Base-by-base conservation (phyloP, 176 grass and related monocot species). In the Aegilops longissima region DNA sequence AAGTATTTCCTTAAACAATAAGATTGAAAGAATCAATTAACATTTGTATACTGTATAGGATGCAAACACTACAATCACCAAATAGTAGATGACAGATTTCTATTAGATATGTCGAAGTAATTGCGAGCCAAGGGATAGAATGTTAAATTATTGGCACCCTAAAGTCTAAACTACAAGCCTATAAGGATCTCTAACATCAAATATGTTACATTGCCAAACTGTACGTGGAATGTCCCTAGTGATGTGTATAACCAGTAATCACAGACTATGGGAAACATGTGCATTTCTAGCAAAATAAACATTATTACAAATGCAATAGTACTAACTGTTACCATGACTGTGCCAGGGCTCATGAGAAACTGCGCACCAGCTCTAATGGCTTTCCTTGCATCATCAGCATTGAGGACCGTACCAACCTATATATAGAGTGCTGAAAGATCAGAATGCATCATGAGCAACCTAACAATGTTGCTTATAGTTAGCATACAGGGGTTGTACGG, bases 291-390 rank as follows among this genome's bases (percentile, higher is more conserved):
- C 36, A 42, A 78, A 78, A 49, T 8, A 61, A 69, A 81, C 6
- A 42, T 23, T 30, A 64, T 70, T 38, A 14, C 16, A 87, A 44
- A 87, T 62, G 54, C 21, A 6, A 25, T 29, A 85, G 76, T 72
- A 59, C 12, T 3, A 3, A 44, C 21, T 64, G 77, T 38, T 85
- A 98, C 95, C 89, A 85, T 80, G 83, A 93, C 87, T 4, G 33
- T 23, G 91, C 91, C 90, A 89, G 95, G 95, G 86, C 95, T 95
- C 93, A 89, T 92, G 44, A 98, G 89, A 93, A 98, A 98, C 33
- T 93, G 91, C 38, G 91, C 95, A 66, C 95, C 93, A 58, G 89
- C 93, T 73, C 52, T 44, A 51, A 86, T 83, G 4, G 91, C 93
- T 89, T 93, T 90, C 85, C 80, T 95, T 83, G 95, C 95, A 92